Conservation (phyloP, 83 land plant genomes). For the Thuja plicata region DNA sequence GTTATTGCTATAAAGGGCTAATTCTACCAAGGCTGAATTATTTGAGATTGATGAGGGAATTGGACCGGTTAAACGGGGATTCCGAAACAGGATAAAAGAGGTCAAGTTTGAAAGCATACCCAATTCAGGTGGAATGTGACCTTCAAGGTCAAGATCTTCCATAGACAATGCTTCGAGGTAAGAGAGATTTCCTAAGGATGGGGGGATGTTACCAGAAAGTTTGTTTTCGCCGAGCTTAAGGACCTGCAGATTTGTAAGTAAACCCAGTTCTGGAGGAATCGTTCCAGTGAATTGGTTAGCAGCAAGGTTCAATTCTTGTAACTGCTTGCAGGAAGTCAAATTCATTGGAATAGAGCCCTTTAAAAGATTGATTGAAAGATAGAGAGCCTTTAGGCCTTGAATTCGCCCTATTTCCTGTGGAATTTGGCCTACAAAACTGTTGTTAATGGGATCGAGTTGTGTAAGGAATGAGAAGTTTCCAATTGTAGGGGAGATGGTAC, state of each 20-base stretch:
- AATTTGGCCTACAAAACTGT: too few relatives aligned
- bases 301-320: slow-evolving; percentile 6
- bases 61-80: not conserved
- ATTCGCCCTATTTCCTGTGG: too few relatives aligned
- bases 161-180: not conserved
- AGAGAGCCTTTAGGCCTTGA: too few relatives aligned
- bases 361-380: not conserved
- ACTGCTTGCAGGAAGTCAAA: not conserved
- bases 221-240: not conserved
- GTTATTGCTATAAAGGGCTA: slow-evolving; percentile 57
- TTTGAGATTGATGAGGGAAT: slow-evolving; percentile 17
- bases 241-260: not conserved
- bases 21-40: slow-evolving; percentile 26
- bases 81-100: not conserved
- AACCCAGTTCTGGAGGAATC: slow-evolving; percentile 6
- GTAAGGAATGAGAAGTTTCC: too few relatives aligned
- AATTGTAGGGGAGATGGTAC: too few relatives aligned
- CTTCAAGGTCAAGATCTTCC: not conserved
- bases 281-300: slow-evolving; percentile 21
- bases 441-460: too few relatives aligned
- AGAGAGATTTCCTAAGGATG: slow-evolving; percentile 1
- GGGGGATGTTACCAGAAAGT: not conserved
- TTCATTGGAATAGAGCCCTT: slow-evolving; percentile 17
- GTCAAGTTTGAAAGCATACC: not conserved
- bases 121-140: not conserved